Conservation (phyloP, 805 yeast species). For the Saturnispora hagleri region DNA sequence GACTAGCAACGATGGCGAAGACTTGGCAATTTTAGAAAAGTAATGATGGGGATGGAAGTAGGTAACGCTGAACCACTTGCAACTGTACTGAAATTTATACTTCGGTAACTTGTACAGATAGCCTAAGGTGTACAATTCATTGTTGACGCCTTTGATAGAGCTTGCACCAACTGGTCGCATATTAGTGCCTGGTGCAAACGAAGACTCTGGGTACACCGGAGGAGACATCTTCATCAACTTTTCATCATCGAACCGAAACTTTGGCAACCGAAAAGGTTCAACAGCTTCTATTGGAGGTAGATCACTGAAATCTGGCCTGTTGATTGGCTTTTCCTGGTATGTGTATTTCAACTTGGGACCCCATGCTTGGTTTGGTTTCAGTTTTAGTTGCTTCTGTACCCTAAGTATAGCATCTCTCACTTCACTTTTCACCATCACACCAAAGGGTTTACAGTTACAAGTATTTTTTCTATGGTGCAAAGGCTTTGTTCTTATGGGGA, state of each 20-base stretch:
- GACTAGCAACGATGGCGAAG: slow-evolving; percentile 24
- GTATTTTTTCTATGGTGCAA: neutral
- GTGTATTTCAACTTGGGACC: neutral
- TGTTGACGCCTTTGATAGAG: slow-evolving; percentile 20
- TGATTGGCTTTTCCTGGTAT: neutral
- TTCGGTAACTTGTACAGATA: slow-evolving; percentile 5
- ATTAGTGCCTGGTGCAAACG: slow-evolving; percentile 9
- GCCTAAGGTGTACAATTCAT: slow-evolving; percentile 14
- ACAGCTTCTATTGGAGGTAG: slow-evolving; percentile 2
- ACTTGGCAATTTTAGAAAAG: slow-evolving; percentile 23
- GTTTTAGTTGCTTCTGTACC: neutral
- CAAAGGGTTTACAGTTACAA: too few relatives aligned
- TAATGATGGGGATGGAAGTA: slow-evolving; percentile 19
- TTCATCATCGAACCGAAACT: slow-evolving; percentile 7
- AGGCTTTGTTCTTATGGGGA: neutral
- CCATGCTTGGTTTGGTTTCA: neutral
- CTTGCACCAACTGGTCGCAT: slow-evolving; percentile 11
- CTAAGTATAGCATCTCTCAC: neutral
- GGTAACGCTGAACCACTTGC: slow-evolving; percentile 18
- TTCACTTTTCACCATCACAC: neutral
- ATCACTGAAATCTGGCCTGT: neutral
- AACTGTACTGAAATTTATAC: slow-evolving; percentile 11
- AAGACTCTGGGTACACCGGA: slow-evolving; percentile 12
- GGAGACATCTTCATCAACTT: slow-evolving; percentile 13
- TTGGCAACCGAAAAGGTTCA: slow-evolving; percentile 5